These are phyloP conservation scores for Leccinellum albellum DNA, from an alignment of 768 basidiomycete species.

Conservation along the genomic window DNA sequence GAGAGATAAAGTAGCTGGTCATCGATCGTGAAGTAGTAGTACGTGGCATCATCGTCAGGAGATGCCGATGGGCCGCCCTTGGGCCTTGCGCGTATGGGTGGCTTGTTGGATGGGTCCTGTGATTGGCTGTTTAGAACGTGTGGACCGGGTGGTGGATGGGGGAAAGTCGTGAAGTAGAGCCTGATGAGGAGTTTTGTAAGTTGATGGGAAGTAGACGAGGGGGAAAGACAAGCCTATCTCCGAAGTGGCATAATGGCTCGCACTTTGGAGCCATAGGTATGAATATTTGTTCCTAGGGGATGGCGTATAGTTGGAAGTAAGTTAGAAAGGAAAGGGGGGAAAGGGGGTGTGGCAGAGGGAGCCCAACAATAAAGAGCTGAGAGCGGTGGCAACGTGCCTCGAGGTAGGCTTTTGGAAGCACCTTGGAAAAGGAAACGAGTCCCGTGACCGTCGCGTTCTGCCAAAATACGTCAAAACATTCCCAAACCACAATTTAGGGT, in stretches of 20 bases:
- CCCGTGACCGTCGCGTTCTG: slow-evolving; percentile 36
- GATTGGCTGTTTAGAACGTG: slow-evolving; percentile 60
- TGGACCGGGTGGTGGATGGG: slow-evolving; percentile 66
- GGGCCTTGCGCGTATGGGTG: slow-evolving; percentile 59
- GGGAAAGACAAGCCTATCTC: slow-evolving; percentile 56
- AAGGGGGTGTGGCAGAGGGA: slow-evolving; percentile 9
- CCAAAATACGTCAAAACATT: slow-evolving; percentile 24
- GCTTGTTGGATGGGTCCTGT: slow-evolving; percentile 49
- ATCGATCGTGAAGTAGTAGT: slow-evolving; percentile 92
- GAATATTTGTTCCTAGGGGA: not conserved
- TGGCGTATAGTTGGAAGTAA: slow-evolving; percentile 4
- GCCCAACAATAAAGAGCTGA: slow-evolving; percentile 21
- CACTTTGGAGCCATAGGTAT: slow-evolving; percentile 45
- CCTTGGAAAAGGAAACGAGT: slow-evolving; percentile 32
- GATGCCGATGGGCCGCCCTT: slow-evolving; percentile 59
- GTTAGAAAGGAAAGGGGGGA: slow-evolving; percentile 2
- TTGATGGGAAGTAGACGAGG: slow-evolving; percentile 2
- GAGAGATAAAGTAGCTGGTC: slow-evolving; percentile 89
- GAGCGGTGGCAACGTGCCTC: slow-evolving; percentile 28
- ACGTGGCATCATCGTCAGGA: slow-evolving; percentile 70
- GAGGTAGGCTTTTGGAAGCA: slow-evolving; percentile 25
- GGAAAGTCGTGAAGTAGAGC: slow-evolving; percentile 88
- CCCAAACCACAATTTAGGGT: slow-evolving; percentile 23
- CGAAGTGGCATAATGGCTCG: slow-evolving; percentile 77
- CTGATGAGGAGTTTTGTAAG: slow-evolving; percentile 35